Percentiles rank a stretch among this genome's conserved stretches.
Evolutionary conservation across 768 basidiomycete genomes (phyloP).

Genomic region (Termitomyces sp.): DNA sequence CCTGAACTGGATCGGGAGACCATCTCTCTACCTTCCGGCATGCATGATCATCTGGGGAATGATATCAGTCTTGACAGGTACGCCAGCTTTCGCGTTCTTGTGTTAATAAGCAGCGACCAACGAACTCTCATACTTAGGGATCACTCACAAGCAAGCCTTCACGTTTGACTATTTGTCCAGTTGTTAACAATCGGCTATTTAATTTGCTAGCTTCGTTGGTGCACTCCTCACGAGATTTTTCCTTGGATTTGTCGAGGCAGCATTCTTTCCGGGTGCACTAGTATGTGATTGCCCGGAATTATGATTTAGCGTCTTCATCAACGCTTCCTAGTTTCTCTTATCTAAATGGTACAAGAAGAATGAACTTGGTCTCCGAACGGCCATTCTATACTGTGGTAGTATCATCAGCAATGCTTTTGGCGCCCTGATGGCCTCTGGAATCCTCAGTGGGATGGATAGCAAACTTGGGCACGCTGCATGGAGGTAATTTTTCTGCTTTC

Average conservation of each 20-base stretch:
- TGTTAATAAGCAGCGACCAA: background rate
- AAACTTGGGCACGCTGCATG: conserved; percentile 66
- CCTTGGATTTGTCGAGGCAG: conserved; percentile 71
- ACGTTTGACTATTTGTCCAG: background rate
- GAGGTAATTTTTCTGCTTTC: conserved; percentile 38
- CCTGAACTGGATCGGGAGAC: conserved; percentile 56
- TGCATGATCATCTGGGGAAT: conserved; percentile 70
- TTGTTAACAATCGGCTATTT: background rate
- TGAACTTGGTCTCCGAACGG: conserved; percentile 68
- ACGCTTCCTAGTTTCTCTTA: conserved; percentile 38
- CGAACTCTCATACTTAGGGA: conserved; percentile 5
- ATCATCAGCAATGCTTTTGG: conserved; percentile 83
- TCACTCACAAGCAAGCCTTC: conserved; percentile 16
- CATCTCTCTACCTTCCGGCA: conserved; percentile 58
- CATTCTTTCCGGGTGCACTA: conserved; percentile 68
- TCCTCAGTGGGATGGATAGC: conserved; percentile 70
- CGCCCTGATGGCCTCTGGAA: conserved; percentile 70
- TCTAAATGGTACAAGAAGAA: conserved; percentile 72
- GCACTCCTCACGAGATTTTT: conserved; percentile 70
- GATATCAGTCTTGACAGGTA: conserved; percentile 47
- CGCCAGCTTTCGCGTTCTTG: conserved; percentile 6
- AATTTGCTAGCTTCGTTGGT: conserved; percentile 47
- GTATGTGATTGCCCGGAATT: conserved; percentile 16
- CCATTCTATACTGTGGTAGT: conserved; percentile 66
- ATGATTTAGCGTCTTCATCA: conserved; percentile 5